These are phyloP conservation scores for Plantago coronopus DNA, from an alignment of 305 asterid genomes.

Conservation along the genomic window DNA sequence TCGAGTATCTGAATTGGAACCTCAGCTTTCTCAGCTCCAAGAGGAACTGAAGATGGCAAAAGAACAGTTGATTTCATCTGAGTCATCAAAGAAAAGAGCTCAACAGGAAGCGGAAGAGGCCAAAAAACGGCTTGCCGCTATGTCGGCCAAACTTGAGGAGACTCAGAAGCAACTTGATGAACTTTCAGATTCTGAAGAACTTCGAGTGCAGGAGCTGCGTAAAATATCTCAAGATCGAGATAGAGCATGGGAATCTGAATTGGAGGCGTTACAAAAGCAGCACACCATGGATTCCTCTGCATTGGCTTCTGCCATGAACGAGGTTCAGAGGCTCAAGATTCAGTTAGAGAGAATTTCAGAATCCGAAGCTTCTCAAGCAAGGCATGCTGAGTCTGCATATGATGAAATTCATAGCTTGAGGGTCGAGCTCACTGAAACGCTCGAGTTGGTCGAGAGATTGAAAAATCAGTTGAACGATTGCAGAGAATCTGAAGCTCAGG, in stretches of 20 bases:
- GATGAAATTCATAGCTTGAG: conserved; percentile 56
- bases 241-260: conserved; percentile 77
- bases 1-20: conserved; percentile 55
- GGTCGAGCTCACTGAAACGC: conserved; percentile 53
- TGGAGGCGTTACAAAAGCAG: conserved; percentile 73
- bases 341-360: conserved; percentile 54
- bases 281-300: conserved; percentile 73
- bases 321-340: conserved; percentile 65
- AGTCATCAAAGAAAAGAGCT: conserved; percentile 60
- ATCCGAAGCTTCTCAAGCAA: conserved; percentile 59
- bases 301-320: conserved; percentile 59
- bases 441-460: conserved; percentile 53
- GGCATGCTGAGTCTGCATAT: conserved; percentile 60
- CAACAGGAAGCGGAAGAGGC: conserved; percentile 74
- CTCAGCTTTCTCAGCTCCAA: conserved; percentile 63
- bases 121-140: conserved; percentile 45
- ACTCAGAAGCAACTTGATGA: conserved; percentile 55
- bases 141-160: conserved; percentile 60
- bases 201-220: conserved; percentile 66
- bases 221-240: conserved; percentile 85
- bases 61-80: conserved; percentile 65
- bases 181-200: conserved; percentile 62
- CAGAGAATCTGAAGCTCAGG: conserved; percentile 56
- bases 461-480: conserved; percentile 53
- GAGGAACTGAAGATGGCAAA: conserved; percentile 65